Evolutionary conservation across 208 protist species (phyloP).

Genomic region (Trypanosoma mega): DNA sequence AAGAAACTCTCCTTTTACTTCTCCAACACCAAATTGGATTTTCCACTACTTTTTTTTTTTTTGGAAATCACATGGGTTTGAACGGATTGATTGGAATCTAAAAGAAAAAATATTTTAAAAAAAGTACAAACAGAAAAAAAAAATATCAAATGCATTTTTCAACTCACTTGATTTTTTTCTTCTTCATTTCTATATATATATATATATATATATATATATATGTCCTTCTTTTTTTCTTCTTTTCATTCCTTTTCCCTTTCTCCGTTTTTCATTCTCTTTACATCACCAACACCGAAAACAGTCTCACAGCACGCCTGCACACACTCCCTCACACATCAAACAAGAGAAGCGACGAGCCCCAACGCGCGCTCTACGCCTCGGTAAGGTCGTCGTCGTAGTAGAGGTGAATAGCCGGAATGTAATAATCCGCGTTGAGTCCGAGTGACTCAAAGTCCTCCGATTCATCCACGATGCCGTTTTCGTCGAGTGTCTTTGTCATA

Average conservation of each 20-base stretch:
- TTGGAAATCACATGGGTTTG: neutral
- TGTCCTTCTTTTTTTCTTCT: constrained; percentile 4
- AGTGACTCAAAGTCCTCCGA: constrained; percentile 86
- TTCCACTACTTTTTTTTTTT: too few species aligned
- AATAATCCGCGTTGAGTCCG: constrained; percentile 89
- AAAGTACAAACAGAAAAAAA: neutral
- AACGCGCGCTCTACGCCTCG: constrained; percentile 47
- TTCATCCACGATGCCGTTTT: constrained; percentile 91
- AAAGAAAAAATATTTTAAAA: neutral
- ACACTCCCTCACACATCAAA: too few species aligned
- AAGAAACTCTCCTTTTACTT: too few species aligned
- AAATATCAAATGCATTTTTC: neutral
- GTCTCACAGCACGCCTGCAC: too few species aligned
- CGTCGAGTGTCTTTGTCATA: constrained; percentile 87
- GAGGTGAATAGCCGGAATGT: constrained; percentile 91
- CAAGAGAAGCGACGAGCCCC: too few species aligned
- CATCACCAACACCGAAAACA: too few species aligned
- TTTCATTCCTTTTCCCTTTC: neutral
- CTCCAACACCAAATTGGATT: too few species aligned
- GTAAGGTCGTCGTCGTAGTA: constrained; percentile 95
- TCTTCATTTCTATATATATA: neutral
- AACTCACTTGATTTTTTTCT: neutral
- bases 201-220: neutral
- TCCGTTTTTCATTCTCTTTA: neutral
- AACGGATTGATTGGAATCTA: neutral